Base-by-base conservation (phyloP, 805 yeast species). In the Kockiozyma suomiensis region DNA sequence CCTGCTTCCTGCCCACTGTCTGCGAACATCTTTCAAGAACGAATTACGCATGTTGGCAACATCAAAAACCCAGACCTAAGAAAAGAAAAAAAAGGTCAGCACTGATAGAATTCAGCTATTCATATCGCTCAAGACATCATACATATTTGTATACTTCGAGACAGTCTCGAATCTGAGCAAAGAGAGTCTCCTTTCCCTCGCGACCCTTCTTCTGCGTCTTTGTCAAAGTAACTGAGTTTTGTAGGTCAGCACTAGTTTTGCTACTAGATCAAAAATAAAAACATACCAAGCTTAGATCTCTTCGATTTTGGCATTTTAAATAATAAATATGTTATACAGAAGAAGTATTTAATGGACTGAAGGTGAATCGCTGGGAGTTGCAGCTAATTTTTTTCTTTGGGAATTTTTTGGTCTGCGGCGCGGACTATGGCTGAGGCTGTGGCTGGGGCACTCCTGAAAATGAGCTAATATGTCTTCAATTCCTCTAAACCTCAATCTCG, bases 161-260 rank as follows among this genome's bases (percentile, higher is more conserved):
- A 19, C 88, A 85, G 61, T 82, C 82, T 77, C 97, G 85, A 54
- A 94, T 86, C 65, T 91, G 97, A 71, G 92, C 97, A 68, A 91
- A 94, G 68, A 93, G 85, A 70, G 93, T 81, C 68, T 85, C 93
- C 74, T 94, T 94, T 77, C 90, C 91, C 69, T 90, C 97, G 67
- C 86, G 85, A 52, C 97, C 97, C 73, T 94, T 94, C 76, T 91
- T 94, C 68, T 91, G 97, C 65, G 98, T 93, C 73, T 93, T 93
- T 40, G 99, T 94, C 69, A 94, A 81, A 13, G 98, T 89, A 62
- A 94, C 96, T 72, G 35, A 5, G 23, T 49, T 42, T 56, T 32
- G 54, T 7, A 21, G n/a, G 49, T 50, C 38, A 43, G 25, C 2
- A 15, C 28, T 6, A 13, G 8, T 37, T 26, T 10, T 12, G 7